A percentile compares a stretch with the other conserved stretches of the same genome.
phyloP scores from a whole-genome alignment of 345 rosid genomes.

The Heritiera fomes region DNA sequence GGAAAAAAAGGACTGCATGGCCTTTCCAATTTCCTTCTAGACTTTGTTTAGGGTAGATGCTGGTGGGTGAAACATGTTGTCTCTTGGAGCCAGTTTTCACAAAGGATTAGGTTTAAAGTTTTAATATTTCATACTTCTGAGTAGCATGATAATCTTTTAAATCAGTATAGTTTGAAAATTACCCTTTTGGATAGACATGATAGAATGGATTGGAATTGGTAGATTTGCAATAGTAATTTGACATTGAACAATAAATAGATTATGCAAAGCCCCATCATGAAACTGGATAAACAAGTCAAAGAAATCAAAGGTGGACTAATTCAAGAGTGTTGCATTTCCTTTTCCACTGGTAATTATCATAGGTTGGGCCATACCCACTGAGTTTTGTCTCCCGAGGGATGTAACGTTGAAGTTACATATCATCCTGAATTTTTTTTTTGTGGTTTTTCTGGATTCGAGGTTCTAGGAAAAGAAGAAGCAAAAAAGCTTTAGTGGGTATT shows the following conservation, averaged over 20 bases:
- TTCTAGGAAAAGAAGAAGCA: slow-evolving; percentile 4
- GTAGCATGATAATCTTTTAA: not conserved
- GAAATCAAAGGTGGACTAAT: slow-evolving; percentile 15
- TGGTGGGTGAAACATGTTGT: not conserved
- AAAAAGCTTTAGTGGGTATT: too few relatives aligned
- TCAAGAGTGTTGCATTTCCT: not conserved
- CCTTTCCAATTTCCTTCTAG: not conserved
- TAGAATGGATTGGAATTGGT: not conserved
- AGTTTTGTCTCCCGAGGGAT: slow-evolving; percentile 36
- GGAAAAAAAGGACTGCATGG: too few relatives aligned
- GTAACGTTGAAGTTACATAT: slow-evolving; percentile 18
- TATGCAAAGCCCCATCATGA: slow-evolving; percentile 5
- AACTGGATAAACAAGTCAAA: slow-evolving; percentile 14
- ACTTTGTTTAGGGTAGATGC: not conserved
- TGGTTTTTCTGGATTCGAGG: slow-evolving; percentile 19
- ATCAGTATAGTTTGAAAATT: too few relatives aligned
- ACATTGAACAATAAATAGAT: slow-evolving; percentile 9
- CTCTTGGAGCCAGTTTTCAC: not conserved
- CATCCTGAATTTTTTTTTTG: slow-evolving; percentile 18
- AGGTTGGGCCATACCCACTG: slow-evolving; percentile 45
- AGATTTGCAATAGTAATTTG: not conserved
- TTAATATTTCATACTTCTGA: not conserved
- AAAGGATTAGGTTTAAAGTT: slow-evolving; percentile 6
- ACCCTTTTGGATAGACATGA: too few relatives aligned
- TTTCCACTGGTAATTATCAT: slow-evolving; percentile 25